Base-by-base conservation (phyloP, 768 basidiomycete genomes). In the Rhodotorula kratochvilovae region DNA sequence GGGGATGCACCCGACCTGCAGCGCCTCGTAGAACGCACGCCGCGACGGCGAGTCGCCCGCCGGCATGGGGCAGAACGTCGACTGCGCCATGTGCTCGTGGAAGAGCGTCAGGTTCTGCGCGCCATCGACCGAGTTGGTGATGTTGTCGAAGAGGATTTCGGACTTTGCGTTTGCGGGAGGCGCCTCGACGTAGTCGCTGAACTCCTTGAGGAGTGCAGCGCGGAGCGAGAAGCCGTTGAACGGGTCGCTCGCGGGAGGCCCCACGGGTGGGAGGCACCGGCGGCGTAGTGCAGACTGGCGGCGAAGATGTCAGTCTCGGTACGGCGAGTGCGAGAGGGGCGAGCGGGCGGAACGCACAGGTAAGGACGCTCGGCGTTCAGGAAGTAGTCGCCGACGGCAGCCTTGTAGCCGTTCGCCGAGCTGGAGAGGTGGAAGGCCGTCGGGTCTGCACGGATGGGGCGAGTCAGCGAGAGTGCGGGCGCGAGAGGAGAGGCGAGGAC, bases 201-300 rank as follows among this genome's bases (percentile, higher is more conserved):
- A 71, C 46, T 67, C 45, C 50, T 71, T 56, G 46, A 56, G 63
- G 6, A 70, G 68, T 10, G 56, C 60, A 54, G 54, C 59, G 23
- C 73, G 73, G 31, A 74, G 73, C 25, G 73, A 69, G 63, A 74
- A 74, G 55, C 73, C 73, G 63, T 74, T 74, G 73, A 74, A 74
- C 3, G 73, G 68, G 39, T 74, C 73, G 27, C 59, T 67, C 12
- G 69, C 66, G 33, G 73, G 69, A 65, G 63, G 5, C 73, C 73
- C 73, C 73, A 74, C 19, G 73, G 73, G 59, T 74, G 73, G 8
- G 36, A 43, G 3, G 66, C 66, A n/a, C 69, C 66, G 42, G 69
- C 73, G 63, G 68, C 73, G 59, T 74, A 74, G 66, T 74, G 73
- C 21, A 73, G 27, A 16, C 58, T 59, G 58, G 15, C 6, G 19